Evolutionary conservation across 2,329 filamentous ascomycete genomes (phyloP), one percentile per base, ranked within the genome.

Genomic region (Elsinoe perseae): DNA sequence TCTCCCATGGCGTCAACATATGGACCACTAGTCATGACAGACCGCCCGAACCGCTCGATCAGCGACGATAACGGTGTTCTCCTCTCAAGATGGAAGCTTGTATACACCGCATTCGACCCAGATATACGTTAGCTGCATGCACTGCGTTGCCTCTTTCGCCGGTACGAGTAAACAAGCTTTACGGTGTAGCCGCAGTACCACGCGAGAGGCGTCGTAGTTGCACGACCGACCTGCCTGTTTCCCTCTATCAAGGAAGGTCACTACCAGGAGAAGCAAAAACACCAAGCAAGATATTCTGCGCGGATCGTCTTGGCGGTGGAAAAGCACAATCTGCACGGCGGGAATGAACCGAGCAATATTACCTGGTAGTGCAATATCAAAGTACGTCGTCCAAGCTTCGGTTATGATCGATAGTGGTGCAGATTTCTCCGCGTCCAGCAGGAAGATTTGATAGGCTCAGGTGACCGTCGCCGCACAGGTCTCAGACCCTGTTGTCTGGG

Each of bases 151-250:
- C 38, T 43, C 16, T 21, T 43, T 23, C 7, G 38, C 16, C 38
- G 38, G 38, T 20, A 43, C 38, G 38, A 43, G 32, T 14, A 14
- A 36, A 12, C 32, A 20, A 43, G 38, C 38, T 23, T 8, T 23
- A 43, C 16, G 16, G 21, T 48, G n/a, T 25, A 48, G 43, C 43
- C 43, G 10, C 18, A 52, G 14, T 10, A 38, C 18, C 20, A 38
- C 48, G 48, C 16, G 30, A 38, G 48, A 38, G 48, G 48, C 32
- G 48, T 32, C 30, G 14, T 30, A 16, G 18, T 9, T 14, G 18
- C 16, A 25, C 25, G 48, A 32, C n/a, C n/a, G 48, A 52, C 48
- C 48, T 52, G 48, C 48, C 48, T 38, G 28, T 25, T 36, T 52
- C 25, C 28, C 30, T 28, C 32, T 34, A 14, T 38, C 28, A 38